Conservation (phyloP, 805 yeast species). For the Saccharomycopsis sp. region DNA sequence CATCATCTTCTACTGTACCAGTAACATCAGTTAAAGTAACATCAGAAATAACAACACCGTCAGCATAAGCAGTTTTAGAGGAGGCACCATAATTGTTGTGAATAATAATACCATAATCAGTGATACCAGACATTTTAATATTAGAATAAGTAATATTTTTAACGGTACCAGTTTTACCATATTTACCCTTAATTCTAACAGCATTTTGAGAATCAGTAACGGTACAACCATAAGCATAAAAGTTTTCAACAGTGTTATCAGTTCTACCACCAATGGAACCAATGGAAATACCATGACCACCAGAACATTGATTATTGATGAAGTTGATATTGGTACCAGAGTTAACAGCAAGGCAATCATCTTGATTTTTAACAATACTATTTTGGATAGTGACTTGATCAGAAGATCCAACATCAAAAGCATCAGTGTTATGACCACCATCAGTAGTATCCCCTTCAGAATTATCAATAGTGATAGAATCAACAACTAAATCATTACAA, state of each 20-base stretch:
- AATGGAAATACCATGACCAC: conserved; percentile 20
- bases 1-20: conserved; percentile 17
- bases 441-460: conserved; percentile 14
- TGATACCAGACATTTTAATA: conserved; percentile 5
- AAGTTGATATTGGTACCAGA: conserved; percentile 18
- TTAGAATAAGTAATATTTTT: conserved; percentile 13
- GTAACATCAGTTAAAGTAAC: conserved; percentile 13
- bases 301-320: conserved; percentile 16
- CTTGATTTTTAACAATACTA: conserved; percentile 17
- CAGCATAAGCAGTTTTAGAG: conserved; percentile 17
- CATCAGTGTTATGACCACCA: conserved; percentile 19
- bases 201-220: conserved; percentile 17
- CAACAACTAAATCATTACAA: conserved; percentile 9
- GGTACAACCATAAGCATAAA: conserved; percentile 9
- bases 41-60: conserved; percentile 19
- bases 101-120: conserved; percentile 18
- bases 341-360: conserved; percentile 20
- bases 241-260: conserved; percentile 13
- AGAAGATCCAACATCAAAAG: conserved; percentile 17
- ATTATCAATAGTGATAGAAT: conserved; percentile 13
- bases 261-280: conserved; percentile 20
- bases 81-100: conserved; percentile 18
- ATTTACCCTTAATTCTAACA: conserved; percentile 18
- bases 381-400: conserved; percentile 10
- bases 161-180: conserved; percentile 18